These are phyloP conservation scores for Platanus orientalis DNA, from an alignment of 164 flowering plant species.

Conservation along the genomic window DNA sequence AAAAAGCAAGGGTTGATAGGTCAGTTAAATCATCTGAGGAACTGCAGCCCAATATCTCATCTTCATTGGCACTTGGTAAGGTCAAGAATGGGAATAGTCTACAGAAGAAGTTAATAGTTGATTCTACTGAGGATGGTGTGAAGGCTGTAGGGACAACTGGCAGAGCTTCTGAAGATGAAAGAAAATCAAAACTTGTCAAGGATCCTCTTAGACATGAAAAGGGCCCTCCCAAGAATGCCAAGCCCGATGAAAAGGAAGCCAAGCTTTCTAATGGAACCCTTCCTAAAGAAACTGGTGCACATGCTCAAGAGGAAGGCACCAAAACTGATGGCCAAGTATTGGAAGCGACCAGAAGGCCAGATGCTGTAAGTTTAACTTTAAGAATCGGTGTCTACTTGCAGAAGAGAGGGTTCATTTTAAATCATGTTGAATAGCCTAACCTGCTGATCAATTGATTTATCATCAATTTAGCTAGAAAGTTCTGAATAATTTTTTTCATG, in stretches of 20 bases:
- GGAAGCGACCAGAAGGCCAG: conserved; percentile 48
- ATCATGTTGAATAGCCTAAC: too few species aligned
- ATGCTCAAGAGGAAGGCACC: conserved; percentile 10
- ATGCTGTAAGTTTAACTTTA: conserved; percentile 48
- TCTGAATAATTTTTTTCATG: too few species aligned
- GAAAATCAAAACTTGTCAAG: conserved; percentile 12
- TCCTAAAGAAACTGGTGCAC: conserved; percentile 14
- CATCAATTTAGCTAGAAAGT: too few species aligned
- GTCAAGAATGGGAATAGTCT: conserved; percentile 6
- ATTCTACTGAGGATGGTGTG: conserved; percentile 10
- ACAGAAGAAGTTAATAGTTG: conserved; percentile 8
- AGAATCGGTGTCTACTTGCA: background rate
- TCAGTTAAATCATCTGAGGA: conserved; percentile 19
- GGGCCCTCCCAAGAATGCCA: conserved; percentile 20
- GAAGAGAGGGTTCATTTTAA: background rate
- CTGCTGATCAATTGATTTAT: too few species aligned
- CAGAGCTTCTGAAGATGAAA: conserved; percentile 16
- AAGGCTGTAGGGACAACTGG: conserved; percentile 5
- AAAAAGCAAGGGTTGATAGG: conserved; percentile 38
- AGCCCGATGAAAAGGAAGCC: conserved; percentile 19
- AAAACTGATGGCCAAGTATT: conserved; percentile 16
- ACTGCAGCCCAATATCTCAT: conserved; percentile 2
- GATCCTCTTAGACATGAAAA: conserved; percentile 19
- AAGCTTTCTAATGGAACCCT: conserved; percentile 27
- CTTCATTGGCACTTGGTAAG: conserved; percentile 11